A percentile compares a stretch with the other conserved stretches of the same genome.
phyloP scores from a whole-genome alignment of 257 asterid genomes.

The Sherardia arvensis region DNA sequence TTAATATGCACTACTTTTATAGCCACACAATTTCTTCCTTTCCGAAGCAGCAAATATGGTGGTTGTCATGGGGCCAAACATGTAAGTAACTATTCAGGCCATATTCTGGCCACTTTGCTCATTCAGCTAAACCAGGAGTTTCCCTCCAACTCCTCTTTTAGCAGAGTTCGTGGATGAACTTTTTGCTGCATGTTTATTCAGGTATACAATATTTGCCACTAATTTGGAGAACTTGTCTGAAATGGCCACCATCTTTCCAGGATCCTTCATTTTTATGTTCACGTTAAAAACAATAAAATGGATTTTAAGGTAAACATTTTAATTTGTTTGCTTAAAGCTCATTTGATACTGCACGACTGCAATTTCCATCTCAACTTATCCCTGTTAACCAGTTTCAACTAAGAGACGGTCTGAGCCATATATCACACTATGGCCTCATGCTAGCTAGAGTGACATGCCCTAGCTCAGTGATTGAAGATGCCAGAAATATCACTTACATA shows the following conservation, averaged over 20 bases:
- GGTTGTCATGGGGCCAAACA: too few species aligned
- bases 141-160: not conserved
- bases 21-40: too few species aligned
- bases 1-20: too few species aligned
- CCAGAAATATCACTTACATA: slow-evolving; percentile 55
- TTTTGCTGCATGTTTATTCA: slow-evolving; percentile 15
- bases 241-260: slow-evolving; percentile 70
- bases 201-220: slow-evolving; percentile 90
- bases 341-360: too few species aligned
- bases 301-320: slow-evolving; percentile 68
- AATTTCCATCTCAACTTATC: too few species aligned
- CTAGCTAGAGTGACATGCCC: too few species aligned
- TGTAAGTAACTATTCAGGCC: slow-evolving; percentile 94
- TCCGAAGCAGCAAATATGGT: too few species aligned
- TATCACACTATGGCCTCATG: too few species aligned
- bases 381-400: too few species aligned
- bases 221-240: slow-evolving; percentile 89
- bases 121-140: slow-evolving; percentile 65
- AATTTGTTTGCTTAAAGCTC: not conserved
- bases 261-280: slow-evolving; percentile 77
- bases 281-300: slow-evolving; percentile 69
- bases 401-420: too few species aligned
- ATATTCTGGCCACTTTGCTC: slow-evolving; percentile 76
- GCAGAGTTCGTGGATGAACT: not conserved
- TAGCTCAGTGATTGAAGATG: too few species aligned